These are phyloP conservation scores for Plectranthus barbatus DNA, from an alignment of 257 asterid genomes.

Conservation along the genomic window DNA sequence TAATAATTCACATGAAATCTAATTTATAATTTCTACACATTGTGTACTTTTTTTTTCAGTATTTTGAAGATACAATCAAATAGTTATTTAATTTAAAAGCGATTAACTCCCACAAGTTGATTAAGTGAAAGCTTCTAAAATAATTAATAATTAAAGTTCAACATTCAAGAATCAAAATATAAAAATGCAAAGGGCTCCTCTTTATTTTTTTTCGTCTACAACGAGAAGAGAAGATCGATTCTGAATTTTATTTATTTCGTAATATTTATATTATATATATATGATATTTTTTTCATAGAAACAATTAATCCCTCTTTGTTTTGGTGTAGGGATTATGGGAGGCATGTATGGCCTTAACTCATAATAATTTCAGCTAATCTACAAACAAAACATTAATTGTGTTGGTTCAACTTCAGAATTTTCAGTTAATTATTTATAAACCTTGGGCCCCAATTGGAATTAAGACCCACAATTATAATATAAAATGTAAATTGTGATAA, in stretches of 20 bases:
- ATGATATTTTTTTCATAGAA: no score
- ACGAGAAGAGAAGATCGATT: no score
- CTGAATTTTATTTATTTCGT: no score
- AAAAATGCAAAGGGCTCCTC: background rate
- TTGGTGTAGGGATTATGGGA: slow-evolving; percentile 1
- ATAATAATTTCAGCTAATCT: slow-evolving; percentile 2
- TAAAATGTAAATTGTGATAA: no score
- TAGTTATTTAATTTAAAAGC: background rate
- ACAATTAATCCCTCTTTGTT: background rate
- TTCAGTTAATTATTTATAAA: background rate
- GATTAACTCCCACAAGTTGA: slow-evolving; percentile 12
- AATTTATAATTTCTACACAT: background rate
- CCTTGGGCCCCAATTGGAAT: background rate
- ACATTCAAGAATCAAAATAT: background rate
- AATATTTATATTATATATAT: no score
- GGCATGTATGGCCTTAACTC: background rate
- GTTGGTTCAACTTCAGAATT: background rate
- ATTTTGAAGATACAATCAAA: slow-evolving; percentile 17
- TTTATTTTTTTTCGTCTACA: background rate
- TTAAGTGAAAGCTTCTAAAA: slow-evolving; percentile 17
- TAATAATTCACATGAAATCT: no score
- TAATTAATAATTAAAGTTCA: background rate
- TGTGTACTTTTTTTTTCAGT: no score
- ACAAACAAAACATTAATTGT: background rate
- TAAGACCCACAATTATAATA: background rate